A percentile compares a stretch with the other conserved stretches of the same genome.
Evolutionary conservation across 495 filamentous ascomycete genomes (phyloP).

Genomic region (Oidiodendron maius): DNA sequence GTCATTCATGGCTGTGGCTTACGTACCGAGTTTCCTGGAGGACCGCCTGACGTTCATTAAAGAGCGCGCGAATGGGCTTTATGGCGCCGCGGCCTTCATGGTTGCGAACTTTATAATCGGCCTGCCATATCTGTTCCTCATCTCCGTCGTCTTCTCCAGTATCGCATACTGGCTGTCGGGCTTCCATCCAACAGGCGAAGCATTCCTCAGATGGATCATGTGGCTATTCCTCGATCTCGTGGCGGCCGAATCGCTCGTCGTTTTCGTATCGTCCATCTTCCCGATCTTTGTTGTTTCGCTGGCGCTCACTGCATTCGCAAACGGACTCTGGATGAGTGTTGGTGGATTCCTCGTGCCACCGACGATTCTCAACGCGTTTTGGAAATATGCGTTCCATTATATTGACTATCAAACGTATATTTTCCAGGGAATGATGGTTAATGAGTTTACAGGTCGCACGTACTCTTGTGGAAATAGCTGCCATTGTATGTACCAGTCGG

Average conservation of each 20-base stretch:
- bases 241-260: constrained; percentile 74
- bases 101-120: constrained; percentile 76
- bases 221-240: constrained; percentile 83
- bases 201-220: constrained; percentile 76
- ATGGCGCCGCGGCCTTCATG: constrained; percentile 63
- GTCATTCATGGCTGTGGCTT: constrained; percentile 85
- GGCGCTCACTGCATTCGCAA: constrained; percentile 72
- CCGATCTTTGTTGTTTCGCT: constrained; percentile 74
- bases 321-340: constrained; percentile 83
- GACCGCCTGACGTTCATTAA: constrained; percentile 66
- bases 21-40: constrained; percentile 74
- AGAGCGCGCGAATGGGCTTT: constrained; percentile 73
- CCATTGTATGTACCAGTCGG: constrained; percentile 64
- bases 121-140: constrained; percentile 53
- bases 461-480: constrained; percentile 55
- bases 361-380: constrained; percentile 69
- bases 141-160: constrained; percentile 53
- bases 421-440: constrained; percentile 89
- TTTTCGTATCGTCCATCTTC: constrained; percentile 64
- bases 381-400: constrained; percentile 78
- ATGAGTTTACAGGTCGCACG: constrained; percentile 60
- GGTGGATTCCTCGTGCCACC: constrained; percentile 61
- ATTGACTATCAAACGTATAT: constrained; percentile 81
- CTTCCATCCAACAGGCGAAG: constrained; percentile 56
- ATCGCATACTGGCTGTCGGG: constrained; percentile 76